Evolutionary conservation across 805 yeast species (phyloP), one percentile per base, ranked within the genome.

Genomic region (Ascoidea tarda): DNA sequence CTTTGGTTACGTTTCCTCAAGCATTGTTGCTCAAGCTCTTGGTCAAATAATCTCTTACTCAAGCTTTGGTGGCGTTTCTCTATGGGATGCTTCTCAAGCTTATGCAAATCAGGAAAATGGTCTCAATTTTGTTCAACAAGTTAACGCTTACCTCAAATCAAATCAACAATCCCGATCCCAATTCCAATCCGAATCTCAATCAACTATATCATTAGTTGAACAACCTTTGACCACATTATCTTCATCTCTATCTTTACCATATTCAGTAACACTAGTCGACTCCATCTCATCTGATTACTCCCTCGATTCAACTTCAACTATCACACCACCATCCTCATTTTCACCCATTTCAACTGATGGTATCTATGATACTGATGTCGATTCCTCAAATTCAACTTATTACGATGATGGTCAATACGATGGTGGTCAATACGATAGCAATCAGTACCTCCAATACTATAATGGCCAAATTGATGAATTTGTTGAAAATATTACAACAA

Each of bases 51-150:
- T 52, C 1, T 44, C 48, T 6, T 48, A 53, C n/a, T 47, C 62
- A 1, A 63, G 68, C 57, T 85, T 89, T 63, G 96, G 95, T 51
- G 98, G 98, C 57, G 75, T 90, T 61, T 79, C 84, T 75, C 69
- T 89, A 55, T 90, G 98, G 97, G 96, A 88, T 66, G 96, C 95
- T 12, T 81, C 89, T 47, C 84, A 83, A 61, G 90, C 81, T 47
- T 77, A 73, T 59, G 59, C 46, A 6, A 55, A 55, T 44, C 45
- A 51, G 33, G 32, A 32, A 5, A 52, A 54, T 28, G 55, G 55
- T 32, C 51, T 33, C 6, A 54, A 49, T 38, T 55, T 46, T 49
- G 56, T 54, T 33, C 46, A 46, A 14, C 47, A 46, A 14, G 16
- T 53, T 28, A 55, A 49, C 49, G 50, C 33, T 12, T 46, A 51